Percentiles rank a stretch among this genome's conserved stretches.
These are phyloP conservation scores for Quillaja saponaria DNA, from an alignment of 306 rosid species.

Conservation along the genomic window DNA sequence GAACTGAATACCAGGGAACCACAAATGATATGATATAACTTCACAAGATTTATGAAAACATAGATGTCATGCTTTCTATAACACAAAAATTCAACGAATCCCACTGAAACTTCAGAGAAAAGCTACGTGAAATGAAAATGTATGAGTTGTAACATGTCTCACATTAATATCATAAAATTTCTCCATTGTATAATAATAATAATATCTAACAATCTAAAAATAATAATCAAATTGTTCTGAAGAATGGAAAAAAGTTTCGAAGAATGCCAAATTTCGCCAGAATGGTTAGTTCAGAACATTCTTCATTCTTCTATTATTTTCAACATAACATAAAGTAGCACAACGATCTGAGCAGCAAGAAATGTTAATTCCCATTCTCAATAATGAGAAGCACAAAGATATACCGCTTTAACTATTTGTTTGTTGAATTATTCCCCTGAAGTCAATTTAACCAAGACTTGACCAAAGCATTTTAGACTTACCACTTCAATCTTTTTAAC, in stretches of 20 bases:
- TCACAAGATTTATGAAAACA: background rate
- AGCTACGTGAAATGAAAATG: background rate
- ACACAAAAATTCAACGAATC: too few species aligned
- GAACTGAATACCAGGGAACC: slow-evolving; percentile 1
- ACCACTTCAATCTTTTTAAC: background rate
- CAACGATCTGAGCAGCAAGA: background rate
- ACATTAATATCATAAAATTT: slow-evolving; percentile 11
- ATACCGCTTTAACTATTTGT: background rate
- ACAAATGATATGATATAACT: background rate
- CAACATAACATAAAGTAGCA: background rate
- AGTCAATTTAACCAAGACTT: background rate
- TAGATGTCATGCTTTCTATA: too few species aligned
- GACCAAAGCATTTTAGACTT: background rate
- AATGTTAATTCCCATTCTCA: background rate
- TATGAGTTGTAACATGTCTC: background rate
- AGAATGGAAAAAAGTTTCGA: too few species aligned
- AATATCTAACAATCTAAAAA: background rate
- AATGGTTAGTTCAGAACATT: background rate
- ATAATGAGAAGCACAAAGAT: background rate
- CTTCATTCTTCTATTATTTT: background rate
- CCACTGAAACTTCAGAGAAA: too few species aligned
- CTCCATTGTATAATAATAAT: background rate
- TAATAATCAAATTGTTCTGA: background rate
- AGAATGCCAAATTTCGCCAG: background rate
- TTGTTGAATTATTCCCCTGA: background rate